Evolutionary conservation across 2,329 filamentous ascomycete genomes (phyloP).

Genomic region (Herpotrichia juniperi): DNA sequence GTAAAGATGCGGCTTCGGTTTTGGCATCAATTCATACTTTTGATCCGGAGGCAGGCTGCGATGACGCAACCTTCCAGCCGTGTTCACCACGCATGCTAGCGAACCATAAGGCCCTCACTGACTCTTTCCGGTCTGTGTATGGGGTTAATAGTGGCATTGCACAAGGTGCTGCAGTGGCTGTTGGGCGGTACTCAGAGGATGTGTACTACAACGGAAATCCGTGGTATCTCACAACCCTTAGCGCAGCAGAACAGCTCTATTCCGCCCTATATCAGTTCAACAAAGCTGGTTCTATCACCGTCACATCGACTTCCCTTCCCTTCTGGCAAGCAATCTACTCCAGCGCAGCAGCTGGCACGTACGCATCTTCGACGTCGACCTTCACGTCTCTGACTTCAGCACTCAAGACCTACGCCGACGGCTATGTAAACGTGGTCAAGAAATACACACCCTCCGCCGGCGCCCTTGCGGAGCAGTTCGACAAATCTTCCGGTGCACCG

Average conservation of each 20-base stretch:
- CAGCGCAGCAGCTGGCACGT: conserved; percentile 66
- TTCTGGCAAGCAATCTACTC: conserved; percentile 75
- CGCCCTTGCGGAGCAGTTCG: conserved; percentile 71
- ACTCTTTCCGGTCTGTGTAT: conserved; percentile 77
- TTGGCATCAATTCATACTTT: conserved; percentile 64
- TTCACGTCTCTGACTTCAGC: conserved; percentile 64
- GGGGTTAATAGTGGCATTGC: conserved; percentile 70
- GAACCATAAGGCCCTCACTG: conserved; percentile 77
- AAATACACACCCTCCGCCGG: conserved; percentile 64
- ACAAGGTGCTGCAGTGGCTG: conserved; percentile 60
- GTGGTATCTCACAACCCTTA: conserved; percentile 78
- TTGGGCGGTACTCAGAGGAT: conserved; percentile 60
- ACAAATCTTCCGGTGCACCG: conserved; percentile 55
- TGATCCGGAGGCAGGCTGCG: conserved; percentile 69
- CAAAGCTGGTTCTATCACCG: conserved; percentile 64
- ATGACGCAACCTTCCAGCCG: conserved; percentile 77
- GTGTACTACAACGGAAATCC: conserved; percentile 79
- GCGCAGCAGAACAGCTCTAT: conserved; percentile 81
- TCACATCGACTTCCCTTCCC: conserved; percentile 67
- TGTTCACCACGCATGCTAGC: conserved; percentile 66
- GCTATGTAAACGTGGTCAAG: conserved; percentile 56
- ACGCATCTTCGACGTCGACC: conserved; percentile 60
- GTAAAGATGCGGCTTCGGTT: conserved; percentile 75
- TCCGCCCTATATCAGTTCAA: conserved; percentile 77
- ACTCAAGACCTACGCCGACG: conserved; percentile 68